A percentile compares a stretch with the other conserved stretches of the same genome.
These are phyloP conservation scores for Pyrus communis DNA, from an alignment of 306 rosid species.

Conservation along the genomic window DNA sequence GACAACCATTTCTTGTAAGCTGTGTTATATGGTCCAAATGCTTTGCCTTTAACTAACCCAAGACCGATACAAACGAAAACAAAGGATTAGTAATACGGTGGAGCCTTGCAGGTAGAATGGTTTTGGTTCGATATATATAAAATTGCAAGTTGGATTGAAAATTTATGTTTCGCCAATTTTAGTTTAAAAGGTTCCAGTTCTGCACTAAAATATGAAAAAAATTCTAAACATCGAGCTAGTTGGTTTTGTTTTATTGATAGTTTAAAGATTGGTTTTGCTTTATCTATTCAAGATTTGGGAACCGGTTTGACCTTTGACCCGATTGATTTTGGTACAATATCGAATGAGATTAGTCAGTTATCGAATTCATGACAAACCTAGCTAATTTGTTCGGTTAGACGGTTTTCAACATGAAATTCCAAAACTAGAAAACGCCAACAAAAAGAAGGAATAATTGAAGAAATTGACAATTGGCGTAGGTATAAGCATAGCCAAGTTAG, in stretches of 20 bases:
- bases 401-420: neutral
- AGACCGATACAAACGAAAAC: neutral
- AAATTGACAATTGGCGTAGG: no score
- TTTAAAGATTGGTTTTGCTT: neutral
- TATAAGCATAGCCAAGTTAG: no score
- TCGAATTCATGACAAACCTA: neutral
- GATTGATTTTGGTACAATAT: neutral
- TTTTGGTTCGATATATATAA: neutral
- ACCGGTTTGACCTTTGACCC: no score
- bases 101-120: neutral
- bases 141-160: neutral
- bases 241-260: neutral
- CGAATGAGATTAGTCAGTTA: no score
- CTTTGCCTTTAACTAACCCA: neutral
- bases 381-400: neutral
- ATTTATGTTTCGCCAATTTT: neutral
- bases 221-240: no score
- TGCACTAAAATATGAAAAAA: neutral
- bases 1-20: neutral
- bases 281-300: neutral
- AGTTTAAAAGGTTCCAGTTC: neutral
- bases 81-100: neutral
- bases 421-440: neutral
- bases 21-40: neutral
- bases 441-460: no score